Percentiles rank a stretch among this genome's conserved stretches.
Evolutionary conservation across 2,329 filamentous ascomycete species (phyloP).

Genomic region (Epichloe sp.): DNA sequence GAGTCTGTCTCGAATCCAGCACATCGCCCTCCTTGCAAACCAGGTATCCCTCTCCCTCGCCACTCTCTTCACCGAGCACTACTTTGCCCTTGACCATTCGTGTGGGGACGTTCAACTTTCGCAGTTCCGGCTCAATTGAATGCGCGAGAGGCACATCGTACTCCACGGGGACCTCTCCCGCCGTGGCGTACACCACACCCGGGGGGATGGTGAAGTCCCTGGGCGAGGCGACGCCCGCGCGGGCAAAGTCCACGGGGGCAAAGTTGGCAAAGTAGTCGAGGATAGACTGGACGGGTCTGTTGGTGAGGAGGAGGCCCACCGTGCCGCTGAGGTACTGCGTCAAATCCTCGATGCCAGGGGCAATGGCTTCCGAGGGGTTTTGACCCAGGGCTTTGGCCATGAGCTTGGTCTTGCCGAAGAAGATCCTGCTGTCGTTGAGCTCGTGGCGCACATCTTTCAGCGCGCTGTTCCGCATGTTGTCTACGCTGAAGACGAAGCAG

Average conservation of each 20-base stretch:
- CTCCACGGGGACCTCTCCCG: slow-evolving; percentile 64
- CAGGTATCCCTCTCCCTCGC: slow-evolving; percentile 47
- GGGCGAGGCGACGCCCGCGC: slow-evolving; percentile 65
- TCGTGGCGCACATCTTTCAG: slow-evolving; percentile 81
- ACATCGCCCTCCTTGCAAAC: slow-evolving; percentile 78
- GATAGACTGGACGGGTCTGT: slow-evolving; percentile 55
- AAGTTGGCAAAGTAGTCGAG: slow-evolving; percentile 60
- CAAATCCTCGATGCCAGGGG: slow-evolving; percentile 62
- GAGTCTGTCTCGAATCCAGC: slow-evolving; percentile 83
- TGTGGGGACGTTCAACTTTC: slow-evolving; percentile 81
- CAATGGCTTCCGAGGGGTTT: slow-evolving; percentile 63
- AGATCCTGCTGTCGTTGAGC: slow-evolving; percentile 63
- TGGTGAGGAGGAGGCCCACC: slow-evolving; percentile 84
- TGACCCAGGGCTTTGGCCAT: slow-evolving; percentile 90
- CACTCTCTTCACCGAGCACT: slow-evolving; percentile 47
- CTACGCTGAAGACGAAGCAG: slow-evolving; percentile 85
- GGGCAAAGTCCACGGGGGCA: slow-evolving; percentile 74
- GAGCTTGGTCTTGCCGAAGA: slow-evolving; percentile 99
- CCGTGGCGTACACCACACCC: slow-evolving; percentile 69
- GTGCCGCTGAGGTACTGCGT: slow-evolving; percentile 60
- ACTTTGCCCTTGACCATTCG: slow-evolving; percentile 81
- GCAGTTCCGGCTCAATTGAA: slow-evolving; percentile 78
- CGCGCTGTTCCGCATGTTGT: slow-evolving; percentile 97
- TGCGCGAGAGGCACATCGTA: slow-evolving; percentile 81
- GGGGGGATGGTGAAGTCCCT: slow-evolving; percentile 70